Conservation (phyloP, 2,329 filamentous ascomycete genomes). For the Fusarium torreyae region DNA sequence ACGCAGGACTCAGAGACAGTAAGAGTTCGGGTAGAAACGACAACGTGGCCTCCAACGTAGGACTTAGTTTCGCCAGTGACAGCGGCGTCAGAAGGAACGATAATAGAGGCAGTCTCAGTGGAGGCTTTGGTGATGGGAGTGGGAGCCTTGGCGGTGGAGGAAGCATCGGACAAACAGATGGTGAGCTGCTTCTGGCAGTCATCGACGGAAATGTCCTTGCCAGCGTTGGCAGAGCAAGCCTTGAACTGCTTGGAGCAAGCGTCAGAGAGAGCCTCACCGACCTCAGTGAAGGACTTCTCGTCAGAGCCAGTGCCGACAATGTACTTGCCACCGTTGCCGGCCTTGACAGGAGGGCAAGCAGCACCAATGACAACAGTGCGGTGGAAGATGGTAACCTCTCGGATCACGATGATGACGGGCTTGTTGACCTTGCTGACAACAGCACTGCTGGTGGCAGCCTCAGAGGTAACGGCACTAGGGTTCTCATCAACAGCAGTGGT, state of each 20-base stretch:
- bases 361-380: constrained; percentile 45
- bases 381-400: constrained; percentile 46
- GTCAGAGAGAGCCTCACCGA: constrained; percentile 43
- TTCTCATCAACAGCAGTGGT: constrained; percentile 24
- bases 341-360: constrained; percentile 48
- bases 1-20: constrained; percentile 48
- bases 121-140: constrained; percentile 40
- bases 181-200: constrained; percentile 49
- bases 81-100: constrained; percentile 48
- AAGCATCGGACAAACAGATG: constrained; percentile 45
- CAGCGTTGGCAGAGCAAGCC: constrained; percentile 43
- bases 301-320: constrained; percentile 42
- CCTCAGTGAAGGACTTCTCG: constrained; percentile 38
- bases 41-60: constrained; percentile 43
- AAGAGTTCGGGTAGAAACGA: constrained; percentile 48
- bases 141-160: constrained; percentile 43
- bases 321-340: constrained; percentile 39
- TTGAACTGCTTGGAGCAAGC: constrained; percentile 49
- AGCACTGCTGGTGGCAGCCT: constrained; percentile 37
- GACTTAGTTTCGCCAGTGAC: constrained; percentile 32
- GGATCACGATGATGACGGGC: constrained; percentile 44
- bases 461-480: constrained; percentile 19
- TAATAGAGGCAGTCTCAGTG: constrained; percentile 46
- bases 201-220: constrained; percentile 45
- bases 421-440: constrained; percentile 36